Percentiles rank a stretch among this genome's conserved stretches.
Conservation (phyloP, 1,284 basidiomycete genomes). For the Tylopilus orsonianus region DNA sequence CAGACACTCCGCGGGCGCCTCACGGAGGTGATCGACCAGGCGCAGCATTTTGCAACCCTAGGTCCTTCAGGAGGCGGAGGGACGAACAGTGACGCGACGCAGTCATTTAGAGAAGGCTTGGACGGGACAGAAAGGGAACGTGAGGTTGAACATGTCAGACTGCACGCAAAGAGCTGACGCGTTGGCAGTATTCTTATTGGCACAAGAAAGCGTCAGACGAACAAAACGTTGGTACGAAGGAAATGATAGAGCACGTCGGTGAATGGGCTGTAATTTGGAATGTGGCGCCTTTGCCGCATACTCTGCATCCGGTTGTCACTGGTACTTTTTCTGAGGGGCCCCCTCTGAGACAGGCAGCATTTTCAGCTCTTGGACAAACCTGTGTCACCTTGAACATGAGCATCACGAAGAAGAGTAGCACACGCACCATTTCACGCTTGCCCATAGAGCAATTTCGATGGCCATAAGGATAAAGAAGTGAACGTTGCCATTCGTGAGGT, state of each 20-base stretch:
- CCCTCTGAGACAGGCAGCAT: conserved; percentile 28
- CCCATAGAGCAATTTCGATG: conserved; percentile 69
- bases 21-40: conserved; percentile 83
- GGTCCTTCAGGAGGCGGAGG: conserved; percentile 55
- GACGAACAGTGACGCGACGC: conserved; percentile 59
- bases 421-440: conserved; percentile 72
- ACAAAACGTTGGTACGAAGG: conserved; percentile 86
- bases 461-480: conserved; percentile 64
- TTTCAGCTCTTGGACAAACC: conserved; percentile 56
- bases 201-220: conserved; percentile 75
- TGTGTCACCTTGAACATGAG: conserved; percentile 26
- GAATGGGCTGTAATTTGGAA: conserved; percentile 15
- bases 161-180: conserved; percentile 5
- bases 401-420: neutral
- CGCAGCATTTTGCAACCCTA: conserved; percentile 83
- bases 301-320: conserved; percentile 20
- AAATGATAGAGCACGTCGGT: conserved; percentile 53
- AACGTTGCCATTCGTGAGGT: conserved; percentile 57
- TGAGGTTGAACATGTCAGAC: conserved; percentile 39
- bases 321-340: conserved; percentile 26
- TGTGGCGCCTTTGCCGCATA: neutral
- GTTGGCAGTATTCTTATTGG: conserved; percentile 72
- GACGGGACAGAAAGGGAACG: conserved; percentile 86
- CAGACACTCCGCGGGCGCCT: conserved; percentile 81
- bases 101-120: conserved; percentile 83